Percentiles rank a stretch among this genome's conserved stretches.
These are phyloP conservation scores for Cymbopogon citratus DNA, from an alignment of 176 grass and related monocot species.

Conservation along the genomic window DNA sequence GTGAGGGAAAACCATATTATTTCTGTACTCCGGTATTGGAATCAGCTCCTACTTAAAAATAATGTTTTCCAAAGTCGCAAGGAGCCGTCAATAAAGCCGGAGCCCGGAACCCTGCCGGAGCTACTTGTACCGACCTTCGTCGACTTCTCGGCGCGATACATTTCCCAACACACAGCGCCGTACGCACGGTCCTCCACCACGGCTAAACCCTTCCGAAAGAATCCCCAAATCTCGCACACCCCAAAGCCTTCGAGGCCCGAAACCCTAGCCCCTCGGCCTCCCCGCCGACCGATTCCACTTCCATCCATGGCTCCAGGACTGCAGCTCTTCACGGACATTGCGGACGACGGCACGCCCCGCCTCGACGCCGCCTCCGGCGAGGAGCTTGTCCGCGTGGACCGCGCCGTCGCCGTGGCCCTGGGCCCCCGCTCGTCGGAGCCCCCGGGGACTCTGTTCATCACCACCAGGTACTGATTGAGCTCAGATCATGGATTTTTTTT, in stretches of 20 bases:
- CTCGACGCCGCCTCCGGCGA: constrained; percentile 56
- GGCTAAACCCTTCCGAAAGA: constrained; percentile 43
- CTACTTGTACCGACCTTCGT: no score
- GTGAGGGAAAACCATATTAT: no score
- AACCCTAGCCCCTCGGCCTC: constrained; percentile 38
- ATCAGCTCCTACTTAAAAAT: no score
- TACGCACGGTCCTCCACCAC: constrained; percentile 17
- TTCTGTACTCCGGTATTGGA: no score
- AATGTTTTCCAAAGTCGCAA: no score
- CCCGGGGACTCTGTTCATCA: constrained; percentile 73
- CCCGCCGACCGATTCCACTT: background rate
- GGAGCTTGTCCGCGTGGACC: constrained; percentile 69
- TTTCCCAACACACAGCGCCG: constrained; percentile 11
- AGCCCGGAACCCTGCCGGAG: no score
- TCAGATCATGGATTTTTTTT: background rate
- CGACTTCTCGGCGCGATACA: background rate
- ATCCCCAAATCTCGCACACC: constrained; percentile 37
- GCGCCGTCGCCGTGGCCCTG: constrained; percentile 45
- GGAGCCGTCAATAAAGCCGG: no score
- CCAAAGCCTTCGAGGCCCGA: constrained; percentile 15
- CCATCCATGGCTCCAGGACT: constrained; percentile 65
- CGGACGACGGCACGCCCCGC: constrained; percentile 37
- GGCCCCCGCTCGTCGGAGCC: constrained; percentile 47
- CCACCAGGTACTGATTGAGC: constrained; percentile 46
- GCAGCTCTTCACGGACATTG: constrained; percentile 41